A percentile compares a stretch with the other conserved stretches of the same genome.
Conservation (phyloP, 2,329 filamentous ascomycete species). For the Leptographium flavum region DNA sequence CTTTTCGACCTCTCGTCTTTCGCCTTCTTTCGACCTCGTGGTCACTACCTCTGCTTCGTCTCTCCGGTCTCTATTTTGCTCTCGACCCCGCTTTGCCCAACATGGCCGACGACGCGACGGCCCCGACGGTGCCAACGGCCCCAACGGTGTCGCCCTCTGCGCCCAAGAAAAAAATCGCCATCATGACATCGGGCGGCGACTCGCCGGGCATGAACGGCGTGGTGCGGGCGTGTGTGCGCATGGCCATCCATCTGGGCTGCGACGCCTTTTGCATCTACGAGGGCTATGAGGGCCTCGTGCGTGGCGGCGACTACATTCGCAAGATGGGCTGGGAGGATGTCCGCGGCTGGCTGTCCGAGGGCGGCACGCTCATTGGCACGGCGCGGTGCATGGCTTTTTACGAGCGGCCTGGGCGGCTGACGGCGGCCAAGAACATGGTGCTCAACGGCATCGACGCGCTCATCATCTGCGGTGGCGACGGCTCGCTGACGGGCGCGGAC, state of each 20-base stretch:
- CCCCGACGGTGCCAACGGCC: not conserved
- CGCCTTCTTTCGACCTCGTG: no score
- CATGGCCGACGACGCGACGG: not conserved
- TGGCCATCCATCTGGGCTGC: slow-evolving; percentile 72
- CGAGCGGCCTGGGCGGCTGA: slow-evolving; percentile 69
- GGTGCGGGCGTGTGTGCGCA: slow-evolving; percentile 80
- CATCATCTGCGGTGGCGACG: slow-evolving; percentile 94
- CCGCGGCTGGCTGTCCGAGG: slow-evolving; percentile 83
- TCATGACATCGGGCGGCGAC: slow-evolving; percentile 92
- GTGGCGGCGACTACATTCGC: slow-evolving; percentile 75
- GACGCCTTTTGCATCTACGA: slow-evolving; percentile 76
- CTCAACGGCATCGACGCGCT: slow-evolving; percentile 86
- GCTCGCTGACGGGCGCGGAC: slow-evolving; percentile 89
- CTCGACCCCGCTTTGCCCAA: no score
- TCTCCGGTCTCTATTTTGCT: no score
- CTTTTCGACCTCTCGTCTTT: not conserved
- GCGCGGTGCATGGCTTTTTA: slow-evolving; percentile 88
- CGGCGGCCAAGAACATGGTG: slow-evolving; percentile 88
- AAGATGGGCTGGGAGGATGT: slow-evolving; percentile 89
- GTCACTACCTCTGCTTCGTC: no score
- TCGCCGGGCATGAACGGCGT: slow-evolving; percentile 90
- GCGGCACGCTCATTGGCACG: slow-evolving; percentile 90
- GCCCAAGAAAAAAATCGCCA: slow-evolving; percentile 52
- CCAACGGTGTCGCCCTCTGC: not conserved
- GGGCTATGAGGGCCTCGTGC: slow-evolving; percentile 89